phyloP scores from a whole-genome alignment of 2,329 filamentous ascomycete species.

The Samsoniella hepiali region DNA sequence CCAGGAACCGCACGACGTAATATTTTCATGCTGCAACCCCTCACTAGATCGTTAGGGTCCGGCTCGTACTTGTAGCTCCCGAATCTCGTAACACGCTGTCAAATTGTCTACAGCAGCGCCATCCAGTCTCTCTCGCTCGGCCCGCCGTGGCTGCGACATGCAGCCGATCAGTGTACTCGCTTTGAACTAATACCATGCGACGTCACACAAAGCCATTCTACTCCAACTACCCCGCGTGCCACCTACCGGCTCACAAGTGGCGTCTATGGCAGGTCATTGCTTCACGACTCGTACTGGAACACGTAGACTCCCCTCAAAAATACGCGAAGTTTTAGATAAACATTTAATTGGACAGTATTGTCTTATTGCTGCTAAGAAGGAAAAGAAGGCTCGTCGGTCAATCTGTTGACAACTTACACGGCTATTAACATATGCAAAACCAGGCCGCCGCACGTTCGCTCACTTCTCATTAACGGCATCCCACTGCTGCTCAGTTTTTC shows the following conservation, averaged over 20 bases:
- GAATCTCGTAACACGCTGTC: neutral
- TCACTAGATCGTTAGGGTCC: neutral
- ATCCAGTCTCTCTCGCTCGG: neutral
- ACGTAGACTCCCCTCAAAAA: neutral
- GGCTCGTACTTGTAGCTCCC: neutral
- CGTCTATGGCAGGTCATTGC: neutral
- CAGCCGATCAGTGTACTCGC: neutral
- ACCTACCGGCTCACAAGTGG: neutral
- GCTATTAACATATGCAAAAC: conserved; percentile 18
- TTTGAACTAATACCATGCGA: neutral
- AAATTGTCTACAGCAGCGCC: neutral
- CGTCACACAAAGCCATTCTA: neutral
- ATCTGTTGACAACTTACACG: conserved; percentile 15
- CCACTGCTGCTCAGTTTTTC: conserved; percentile 28
- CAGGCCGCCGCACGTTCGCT: neutral
- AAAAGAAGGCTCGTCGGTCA: conserved; percentile 6
- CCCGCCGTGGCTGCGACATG: neutral
- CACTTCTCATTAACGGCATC: neutral
- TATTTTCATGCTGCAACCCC: neutral
- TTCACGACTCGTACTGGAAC: neutral
- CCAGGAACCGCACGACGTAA: neutral
- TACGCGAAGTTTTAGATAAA: neutral
- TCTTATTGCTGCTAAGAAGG: neutral
- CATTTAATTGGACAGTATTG: neutral
- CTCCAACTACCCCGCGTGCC: conserved; percentile 8